Conservation (phyloP, 495 filamentous ascomycete genomes). For the Cudoniella acicularis region DNA sequence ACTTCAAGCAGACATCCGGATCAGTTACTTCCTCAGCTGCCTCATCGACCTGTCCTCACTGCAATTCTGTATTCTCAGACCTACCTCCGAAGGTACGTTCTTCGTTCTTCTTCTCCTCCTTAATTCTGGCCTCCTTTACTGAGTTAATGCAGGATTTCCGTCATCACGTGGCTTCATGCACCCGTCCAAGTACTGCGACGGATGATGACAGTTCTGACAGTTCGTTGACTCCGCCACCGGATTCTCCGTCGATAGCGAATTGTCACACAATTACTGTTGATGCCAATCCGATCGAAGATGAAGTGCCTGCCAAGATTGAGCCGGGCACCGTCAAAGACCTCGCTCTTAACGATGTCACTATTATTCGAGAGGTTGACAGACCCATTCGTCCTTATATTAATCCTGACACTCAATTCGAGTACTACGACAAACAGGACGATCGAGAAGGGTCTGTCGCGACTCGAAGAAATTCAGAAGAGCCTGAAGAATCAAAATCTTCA, state of each 20-base stretch:
- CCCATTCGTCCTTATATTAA: constrained; percentile 3
- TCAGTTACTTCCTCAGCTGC: constrained; percentile 4
- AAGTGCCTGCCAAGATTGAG: background rate
- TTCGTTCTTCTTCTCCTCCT: background rate
- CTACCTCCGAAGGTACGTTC: constrained; percentile 10
- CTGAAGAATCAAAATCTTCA: constrained; percentile 2
- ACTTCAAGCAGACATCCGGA: constrained; percentile 1
- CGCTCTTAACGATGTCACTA: background rate
- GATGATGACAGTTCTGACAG: constrained; percentile 7
- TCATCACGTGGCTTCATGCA: constrained; percentile 18
- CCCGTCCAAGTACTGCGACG: background rate
- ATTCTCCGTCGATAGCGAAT: background rate
- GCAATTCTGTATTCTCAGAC: constrained; percentile 2
- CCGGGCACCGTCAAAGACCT: background rate
- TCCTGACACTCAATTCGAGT: constrained; percentile 3
- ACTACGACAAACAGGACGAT: constrained; percentile 4
- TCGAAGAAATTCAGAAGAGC: background rate
- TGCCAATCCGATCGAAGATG: background rate
- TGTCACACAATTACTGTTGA: background rate
- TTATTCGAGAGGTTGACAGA: background rate
- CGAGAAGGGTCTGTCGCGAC: constrained; percentile 1
- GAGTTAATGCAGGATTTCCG: constrained; percentile 16
- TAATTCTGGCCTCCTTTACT: constrained; percentile 1
- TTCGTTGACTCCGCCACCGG: constrained; percentile 6
- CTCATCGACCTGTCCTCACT: constrained; percentile 11